A percentile compares a stretch with the other conserved stretches of the same genome.
Conservation (phyloP, 2,329 filamentous ascomycete genomes). For the Parastagonospora avenae region DNA sequence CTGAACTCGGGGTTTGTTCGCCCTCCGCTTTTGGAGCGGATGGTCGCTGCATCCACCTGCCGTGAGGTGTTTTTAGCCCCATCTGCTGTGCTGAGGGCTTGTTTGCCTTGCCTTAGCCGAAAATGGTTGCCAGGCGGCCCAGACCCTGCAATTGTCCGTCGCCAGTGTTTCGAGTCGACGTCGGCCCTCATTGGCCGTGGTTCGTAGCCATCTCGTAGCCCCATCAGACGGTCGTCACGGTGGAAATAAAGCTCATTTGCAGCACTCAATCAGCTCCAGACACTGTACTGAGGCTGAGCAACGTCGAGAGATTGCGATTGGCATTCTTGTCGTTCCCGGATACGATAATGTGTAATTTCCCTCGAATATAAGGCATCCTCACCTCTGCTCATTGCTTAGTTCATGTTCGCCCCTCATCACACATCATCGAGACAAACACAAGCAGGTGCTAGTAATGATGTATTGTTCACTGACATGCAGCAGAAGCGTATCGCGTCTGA, state of each 20-base stretch:
- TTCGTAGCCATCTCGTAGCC: neutral
- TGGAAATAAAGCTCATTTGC: slow-evolving; percentile 2
- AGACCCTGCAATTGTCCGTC: too few species aligned
- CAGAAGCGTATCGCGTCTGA: slow-evolving; percentile 21
- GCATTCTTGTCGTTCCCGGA: slow-evolving; percentile 1
- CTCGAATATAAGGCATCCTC: neutral
- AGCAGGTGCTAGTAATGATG: slow-evolving; percentile 14
- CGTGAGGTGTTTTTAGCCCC: too few species aligned
- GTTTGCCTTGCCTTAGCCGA: too few species aligned
- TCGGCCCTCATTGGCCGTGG: neutral
- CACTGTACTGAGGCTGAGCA: neutral
- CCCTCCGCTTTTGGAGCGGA: neutral
- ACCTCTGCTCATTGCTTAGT: neutral
- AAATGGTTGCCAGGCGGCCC: too few species aligned
- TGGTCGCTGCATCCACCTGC: neutral
- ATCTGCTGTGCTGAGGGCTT: too few species aligned
- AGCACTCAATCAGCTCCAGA: neutral
- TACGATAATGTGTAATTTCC: neutral
- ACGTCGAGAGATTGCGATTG: slow-evolving; percentile 4
- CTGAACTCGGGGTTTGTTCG: neutral
- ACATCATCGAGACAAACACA: neutral
- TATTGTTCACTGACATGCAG: slow-evolving; percentile 33
- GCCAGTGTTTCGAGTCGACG: neutral
- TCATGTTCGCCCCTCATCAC: neutral
- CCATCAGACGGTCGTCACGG: neutral